Conservation (phyloP, 2,329 filamentous ascomycete genomes). For the Drechslera avenae region DNA sequence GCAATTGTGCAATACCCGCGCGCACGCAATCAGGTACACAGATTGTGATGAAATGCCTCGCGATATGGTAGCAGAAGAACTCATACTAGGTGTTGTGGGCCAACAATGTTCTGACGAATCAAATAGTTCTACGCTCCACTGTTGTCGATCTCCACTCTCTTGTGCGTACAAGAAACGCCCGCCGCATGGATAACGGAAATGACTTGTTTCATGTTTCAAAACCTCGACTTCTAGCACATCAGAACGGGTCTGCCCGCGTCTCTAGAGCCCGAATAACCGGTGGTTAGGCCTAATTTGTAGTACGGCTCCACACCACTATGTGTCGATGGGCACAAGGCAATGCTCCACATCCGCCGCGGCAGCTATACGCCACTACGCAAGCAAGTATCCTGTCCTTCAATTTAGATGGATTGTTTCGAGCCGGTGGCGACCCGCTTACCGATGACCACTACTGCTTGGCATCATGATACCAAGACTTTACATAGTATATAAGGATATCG, state of each 20-base stretch:
- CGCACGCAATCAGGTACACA: background rate
- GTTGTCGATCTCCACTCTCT: slow-evolving; percentile 1
- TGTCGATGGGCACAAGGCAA: slow-evolving; percentile 17
- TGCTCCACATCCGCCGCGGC: slow-evolving; percentile 33
- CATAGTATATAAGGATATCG: slow-evolving; percentile 26
- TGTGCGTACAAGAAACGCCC: background rate
- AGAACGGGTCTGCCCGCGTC: background rate
- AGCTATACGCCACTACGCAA: slow-evolving; percentile 28
- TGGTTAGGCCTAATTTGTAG: slow-evolving; percentile 20
- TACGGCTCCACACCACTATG: slow-evolving; percentile 9
- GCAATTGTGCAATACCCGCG: slow-evolving; percentile 11
- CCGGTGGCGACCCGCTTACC: slow-evolving; percentile 13
- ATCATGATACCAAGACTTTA: slow-evolving; percentile 4
- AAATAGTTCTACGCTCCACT: background rate
- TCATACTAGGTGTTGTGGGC: background rate
- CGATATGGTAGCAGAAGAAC: background rate
- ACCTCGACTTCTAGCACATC: background rate
- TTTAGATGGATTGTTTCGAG: slow-evolving; percentile 18
- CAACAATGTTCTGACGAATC: background rate
- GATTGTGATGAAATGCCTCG: background rate
- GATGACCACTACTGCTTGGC: background rate
- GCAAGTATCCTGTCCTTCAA: slow-evolving; percentile 12
- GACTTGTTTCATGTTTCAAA: slow-evolving; percentile 10
- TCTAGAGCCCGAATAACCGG: slow-evolving; percentile 31
- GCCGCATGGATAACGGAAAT: slow-evolving; percentile 3